Evolutionary conservation across 306 rosid species (phyloP).

Genomic region (Rosa persica): DNA sequence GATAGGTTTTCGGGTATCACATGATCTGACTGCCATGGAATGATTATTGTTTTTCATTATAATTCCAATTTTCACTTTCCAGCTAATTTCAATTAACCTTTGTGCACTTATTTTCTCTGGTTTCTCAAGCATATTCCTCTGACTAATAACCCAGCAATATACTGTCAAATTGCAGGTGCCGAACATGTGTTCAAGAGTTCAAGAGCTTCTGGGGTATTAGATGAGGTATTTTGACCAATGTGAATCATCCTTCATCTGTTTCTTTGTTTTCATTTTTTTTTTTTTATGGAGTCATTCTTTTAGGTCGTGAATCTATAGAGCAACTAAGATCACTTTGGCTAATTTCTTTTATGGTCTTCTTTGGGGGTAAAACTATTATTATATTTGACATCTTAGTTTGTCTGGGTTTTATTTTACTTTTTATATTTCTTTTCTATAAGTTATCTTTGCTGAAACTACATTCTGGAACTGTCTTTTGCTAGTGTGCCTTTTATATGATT

Average conservation of each 20-base stretch:
- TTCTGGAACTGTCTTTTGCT: neutral
- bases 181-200: slow-evolving; percentile 65
- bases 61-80: neutral
- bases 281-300: neutral
- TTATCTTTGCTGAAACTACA: neutral
- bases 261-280: no score
- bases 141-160: slow-evolving; percentile 51
- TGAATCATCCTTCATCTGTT: neutral
- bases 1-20: neutral
- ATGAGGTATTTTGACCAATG: slow-evolving; percentile 46
- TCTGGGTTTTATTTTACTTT: neutral
- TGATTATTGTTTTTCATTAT: neutral
- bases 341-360: neutral
- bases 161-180: slow-evolving; percentile 60
- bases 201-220: slow-evolving; percentile 64
- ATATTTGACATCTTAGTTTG: no score
- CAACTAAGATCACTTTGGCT: neutral
- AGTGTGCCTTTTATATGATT: neutral
- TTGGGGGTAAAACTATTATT: no score
- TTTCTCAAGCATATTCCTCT: slow-evolving; percentile 69
- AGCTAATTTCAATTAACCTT: neutral
- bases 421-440: neutral
- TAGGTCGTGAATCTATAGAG: neutral
- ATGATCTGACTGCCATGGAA: neutral
- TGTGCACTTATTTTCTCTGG: slow-evolving; percentile 4